Evolutionary conservation across 306 rosid species (phyloP).

Genomic region (Astragalus membranaceus): DNA sequence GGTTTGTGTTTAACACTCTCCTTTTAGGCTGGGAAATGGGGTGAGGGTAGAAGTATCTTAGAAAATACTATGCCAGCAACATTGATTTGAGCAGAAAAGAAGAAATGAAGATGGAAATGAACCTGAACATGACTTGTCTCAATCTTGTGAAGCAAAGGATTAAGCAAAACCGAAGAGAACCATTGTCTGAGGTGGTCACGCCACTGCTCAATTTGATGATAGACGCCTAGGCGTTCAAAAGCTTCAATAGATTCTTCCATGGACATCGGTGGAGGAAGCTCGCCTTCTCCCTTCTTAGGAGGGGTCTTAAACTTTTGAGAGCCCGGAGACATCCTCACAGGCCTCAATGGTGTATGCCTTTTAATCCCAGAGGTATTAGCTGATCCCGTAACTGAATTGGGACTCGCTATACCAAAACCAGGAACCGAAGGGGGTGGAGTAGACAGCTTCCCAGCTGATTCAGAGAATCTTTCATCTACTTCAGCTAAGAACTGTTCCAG

Average conservation of each 20-base stretch:
- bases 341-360: slow-evolving; percentile 85
- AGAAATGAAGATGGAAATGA: slow-evolving; percentile 10
- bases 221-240: slow-evolving; percentile 72
- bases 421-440: slow-evolving; percentile 86
- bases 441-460: slow-evolving; percentile 71
- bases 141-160: slow-evolving; percentile 66
- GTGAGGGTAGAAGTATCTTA: neutral
- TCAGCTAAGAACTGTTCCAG: slow-evolving; percentile 79
- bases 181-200: slow-evolving; percentile 85
- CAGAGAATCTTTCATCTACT: slow-evolving; percentile 68
- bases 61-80: slow-evolving; percentile 6
- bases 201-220: slow-evolving; percentile 96
- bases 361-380: slow-evolving; percentile 71
- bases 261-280: slow-evolving; percentile 88
- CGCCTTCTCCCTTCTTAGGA: slow-evolving; percentile 87
- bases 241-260: slow-evolving; percentile 79
- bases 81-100: slow-evolving; percentile 4
- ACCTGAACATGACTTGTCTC: slow-evolving; percentile 90
- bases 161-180: slow-evolving; percentile 77
- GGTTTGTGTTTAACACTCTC: neutral
- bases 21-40: neutral
- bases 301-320: slow-evolving; percentile 88
- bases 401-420: slow-evolving; percentile 67
- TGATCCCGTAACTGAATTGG: slow-evolving; percentile 54
- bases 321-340: slow-evolving; percentile 95